These are phyloP conservation scores for Metarhizium rileyi DNA, from an alignment of 2,329 filamentous ascomycete genomes.

Conservation along the genomic window DNA sequence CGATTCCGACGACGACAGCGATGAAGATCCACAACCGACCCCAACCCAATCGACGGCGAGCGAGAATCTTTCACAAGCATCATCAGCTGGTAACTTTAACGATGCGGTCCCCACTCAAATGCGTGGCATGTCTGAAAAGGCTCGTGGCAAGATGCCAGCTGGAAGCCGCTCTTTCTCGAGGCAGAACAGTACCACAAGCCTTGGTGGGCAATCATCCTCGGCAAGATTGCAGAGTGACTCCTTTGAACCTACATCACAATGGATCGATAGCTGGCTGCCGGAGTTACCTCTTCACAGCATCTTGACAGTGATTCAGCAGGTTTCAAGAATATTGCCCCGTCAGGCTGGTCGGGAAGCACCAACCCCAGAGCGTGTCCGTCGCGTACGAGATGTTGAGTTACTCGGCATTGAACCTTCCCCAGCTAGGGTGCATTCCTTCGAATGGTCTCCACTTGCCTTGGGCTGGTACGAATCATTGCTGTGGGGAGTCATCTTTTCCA, in stretches of 20 bases:
- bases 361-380: conserved; percentile 37
- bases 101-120: conserved; percentile 76
- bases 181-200: conserved; percentile 79
- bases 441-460: conserved; percentile 82
- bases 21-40: conserved; percentile 45
- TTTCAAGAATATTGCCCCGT: conserved; percentile 46
- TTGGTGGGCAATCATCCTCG: conserved; percentile 54
- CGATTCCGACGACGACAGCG: conserved; percentile 60
- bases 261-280: conserved; percentile 93
- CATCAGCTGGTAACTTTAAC: conserved; percentile 59
- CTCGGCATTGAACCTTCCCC: conserved; percentile 65
- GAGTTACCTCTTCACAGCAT: conserved; percentile 83
- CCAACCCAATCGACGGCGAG: conserved; percentile 55
- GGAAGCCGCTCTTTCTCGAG: conserved; percentile 74
- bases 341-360: conserved; percentile 34
- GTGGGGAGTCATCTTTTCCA: conserved; percentile 87
- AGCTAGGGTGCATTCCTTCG: conserved; percentile 76
- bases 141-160: conserved; percentile 88
- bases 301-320: conserved; percentile 63
- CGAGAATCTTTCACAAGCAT: conserved; percentile 52
- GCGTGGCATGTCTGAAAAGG: conserved; percentile 93
- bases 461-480: conserved; percentile 95
- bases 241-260: conserved; percentile 72
- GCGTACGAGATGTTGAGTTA: conserved; percentile 52
- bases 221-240: conserved; percentile 42